Conservation (phyloP, 768 basidiomycete genomes). For the Termitomyces sp. region DNA sequence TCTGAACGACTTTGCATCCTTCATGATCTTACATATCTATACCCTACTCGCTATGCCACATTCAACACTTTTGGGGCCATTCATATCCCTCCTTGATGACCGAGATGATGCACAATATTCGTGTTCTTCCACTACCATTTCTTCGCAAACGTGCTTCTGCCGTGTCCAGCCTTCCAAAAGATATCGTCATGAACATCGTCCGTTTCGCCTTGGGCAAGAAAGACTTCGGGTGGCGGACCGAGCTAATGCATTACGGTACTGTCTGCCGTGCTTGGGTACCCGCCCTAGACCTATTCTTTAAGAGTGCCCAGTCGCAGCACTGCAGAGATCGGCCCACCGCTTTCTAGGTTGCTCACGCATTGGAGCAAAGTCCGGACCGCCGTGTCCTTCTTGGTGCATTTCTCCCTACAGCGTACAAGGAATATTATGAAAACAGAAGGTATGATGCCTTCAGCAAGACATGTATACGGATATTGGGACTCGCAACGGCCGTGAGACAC, state of each 20-base stretch:
- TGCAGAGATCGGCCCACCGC: constrained; percentile 1
- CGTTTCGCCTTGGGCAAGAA: background rate
- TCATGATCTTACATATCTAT: background rate
- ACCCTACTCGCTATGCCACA: background rate
- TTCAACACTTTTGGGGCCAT: background rate
- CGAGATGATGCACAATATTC: background rate
- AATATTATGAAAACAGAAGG: background rate
- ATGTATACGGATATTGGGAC: background rate
- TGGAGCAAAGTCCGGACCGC: background rate
- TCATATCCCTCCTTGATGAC: background rate
- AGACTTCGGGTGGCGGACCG: background rate
- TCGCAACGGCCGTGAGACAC: background rate
- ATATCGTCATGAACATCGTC: background rate
- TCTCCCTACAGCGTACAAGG: background rate
- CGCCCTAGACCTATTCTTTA: constrained; percentile 1
- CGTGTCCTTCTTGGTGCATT: background rate
- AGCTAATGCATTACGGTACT: background rate
- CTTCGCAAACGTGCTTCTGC: background rate
- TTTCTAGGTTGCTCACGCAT: background rate
- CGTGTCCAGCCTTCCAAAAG: background rate
- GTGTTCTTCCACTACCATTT: background rate
- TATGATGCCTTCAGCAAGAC: background rate
- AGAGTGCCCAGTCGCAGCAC: background rate
- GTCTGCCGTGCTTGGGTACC: constrained; percentile 4
- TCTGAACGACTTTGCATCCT: constrained; percentile 1